Conservation (phyloP, 306 rosid genomes). For the Vachellia pachyceras region DNA sequence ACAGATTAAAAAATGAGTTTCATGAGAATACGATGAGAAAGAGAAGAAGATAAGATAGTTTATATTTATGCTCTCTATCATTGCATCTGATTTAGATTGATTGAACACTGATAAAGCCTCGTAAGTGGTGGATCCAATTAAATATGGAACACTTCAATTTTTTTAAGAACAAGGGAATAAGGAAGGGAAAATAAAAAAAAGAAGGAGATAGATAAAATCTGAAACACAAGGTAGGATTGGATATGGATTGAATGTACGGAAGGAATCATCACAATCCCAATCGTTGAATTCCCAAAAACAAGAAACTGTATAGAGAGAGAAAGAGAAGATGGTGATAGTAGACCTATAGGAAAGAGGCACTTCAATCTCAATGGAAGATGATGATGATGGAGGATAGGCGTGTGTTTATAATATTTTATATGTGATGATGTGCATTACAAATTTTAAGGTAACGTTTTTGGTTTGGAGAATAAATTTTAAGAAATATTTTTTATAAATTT, state of each 20-base stretch:
- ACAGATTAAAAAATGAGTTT: neutral
- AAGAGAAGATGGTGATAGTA: constrained; percentile 16
- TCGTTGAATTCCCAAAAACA: constrained; percentile 32
- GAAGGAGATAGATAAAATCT: constrained; percentile 37
- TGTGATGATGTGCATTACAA: no score
- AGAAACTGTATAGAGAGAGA: neutral
- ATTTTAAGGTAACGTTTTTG: no score
- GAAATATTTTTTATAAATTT: no score
- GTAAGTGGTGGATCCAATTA: constrained; percentile 33
- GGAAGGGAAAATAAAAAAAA: neutral
- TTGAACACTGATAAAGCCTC: constrained; percentile 11
- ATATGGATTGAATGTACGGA: constrained; percentile 54
- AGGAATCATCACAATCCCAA: constrained; percentile 44
- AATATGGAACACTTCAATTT: constrained; percentile 30
- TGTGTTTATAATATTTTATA: constrained; percentile 47
- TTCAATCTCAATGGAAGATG: neutral
- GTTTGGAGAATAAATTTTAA: no score
- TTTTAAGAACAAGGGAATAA: neutral
- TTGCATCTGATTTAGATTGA: neutral
- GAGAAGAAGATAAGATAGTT: neutral
- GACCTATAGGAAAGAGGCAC: constrained; percentile 53
- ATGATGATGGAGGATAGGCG: neutral
- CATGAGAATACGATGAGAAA: neutral
- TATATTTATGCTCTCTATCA: neutral
- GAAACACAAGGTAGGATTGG: constrained; percentile 34